Conservation (phyloP, 495 filamentous ascomycete genomes). For the Aspergillus funiculosus region DNA sequence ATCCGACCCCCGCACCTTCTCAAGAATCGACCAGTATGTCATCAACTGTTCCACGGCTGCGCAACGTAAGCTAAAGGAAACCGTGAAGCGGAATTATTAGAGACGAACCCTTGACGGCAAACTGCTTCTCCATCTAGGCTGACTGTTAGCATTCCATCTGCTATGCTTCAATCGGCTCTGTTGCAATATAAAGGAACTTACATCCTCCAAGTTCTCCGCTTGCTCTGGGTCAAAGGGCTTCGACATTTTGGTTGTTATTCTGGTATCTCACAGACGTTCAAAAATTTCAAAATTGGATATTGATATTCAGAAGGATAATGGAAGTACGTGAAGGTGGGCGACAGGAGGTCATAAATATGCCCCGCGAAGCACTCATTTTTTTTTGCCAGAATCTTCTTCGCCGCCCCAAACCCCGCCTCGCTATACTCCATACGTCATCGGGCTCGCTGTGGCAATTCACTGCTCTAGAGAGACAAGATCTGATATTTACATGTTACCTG, state of each 20-base stretch:
- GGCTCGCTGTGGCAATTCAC: background rate
- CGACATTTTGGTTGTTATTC: conserved; percentile 34
- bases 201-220: conserved; percentile 74
- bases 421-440: conserved; percentile 27
- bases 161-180: background rate
- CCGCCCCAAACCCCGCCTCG: conserved; percentile 19
- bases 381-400: conserved; percentile 28
- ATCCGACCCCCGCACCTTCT: conserved; percentile 77
- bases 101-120: conserved; percentile 83
- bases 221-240: conserved; percentile 59
- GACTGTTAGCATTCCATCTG: conserved; percentile 22
- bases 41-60: conserved; percentile 87
- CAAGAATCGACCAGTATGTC: conserved; percentile 94
- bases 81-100: background rate
- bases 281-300: background rate
- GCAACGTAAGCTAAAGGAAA: conserved; percentile 16
- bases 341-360: too few relatives aligned
- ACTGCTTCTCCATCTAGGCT: conserved; percentile 94
- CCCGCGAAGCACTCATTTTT: conserved; percentile 30
- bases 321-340: background rate
- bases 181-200: conserved; percentile 29
- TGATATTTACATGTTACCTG: too few relatives aligned
- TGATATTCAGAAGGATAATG: background rate
- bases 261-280: background rate
- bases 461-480: too few relatives aligned